phyloP scores from a whole-genome alignment of 495 filamentous ascomycete species.

The Neurospora sp. region DNA sequence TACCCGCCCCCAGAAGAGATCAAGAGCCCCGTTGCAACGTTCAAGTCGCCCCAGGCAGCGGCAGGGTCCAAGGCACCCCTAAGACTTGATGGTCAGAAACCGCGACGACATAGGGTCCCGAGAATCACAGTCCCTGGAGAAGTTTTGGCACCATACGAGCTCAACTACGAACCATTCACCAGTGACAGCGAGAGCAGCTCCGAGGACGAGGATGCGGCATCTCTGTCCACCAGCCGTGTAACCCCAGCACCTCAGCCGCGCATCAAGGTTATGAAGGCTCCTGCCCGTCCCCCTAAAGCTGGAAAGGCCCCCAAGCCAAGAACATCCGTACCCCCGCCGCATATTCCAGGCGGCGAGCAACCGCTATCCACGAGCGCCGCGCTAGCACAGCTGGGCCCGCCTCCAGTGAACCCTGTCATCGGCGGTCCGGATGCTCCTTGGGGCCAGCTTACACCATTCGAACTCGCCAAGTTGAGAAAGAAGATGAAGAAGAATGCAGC shows the following conservation, averaged over 20 bases:
- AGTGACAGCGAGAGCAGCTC: slow-evolving; percentile 36
- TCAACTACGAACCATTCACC: slow-evolving; percentile 41
- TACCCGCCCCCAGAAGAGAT: slow-evolving; percentile 41
- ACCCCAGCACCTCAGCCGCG: slow-evolving; percentile 27
- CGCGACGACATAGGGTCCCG: slow-evolving; percentile 29
- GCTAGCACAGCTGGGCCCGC: slow-evolving; percentile 63
- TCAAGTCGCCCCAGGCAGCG: slow-evolving; percentile 45
- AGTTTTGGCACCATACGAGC: slow-evolving; percentile 47
- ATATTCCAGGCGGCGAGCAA: slow-evolving; percentile 38
- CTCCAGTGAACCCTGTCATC: slow-evolving; percentile 61
- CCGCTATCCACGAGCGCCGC: slow-evolving; percentile 72
- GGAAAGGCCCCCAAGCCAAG: slow-evolving; percentile 26
- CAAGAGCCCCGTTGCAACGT: slow-evolving; percentile 35
- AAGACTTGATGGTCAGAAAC: slow-evolving; percentile 47
- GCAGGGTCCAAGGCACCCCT: slow-evolving; percentile 50
- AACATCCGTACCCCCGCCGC: slow-evolving; percentile 40
- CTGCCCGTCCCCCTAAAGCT: slow-evolving; percentile 24
- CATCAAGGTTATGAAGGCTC: slow-evolving; percentile 31
- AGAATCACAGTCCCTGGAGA: slow-evolving; percentile 48
- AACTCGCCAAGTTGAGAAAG: slow-evolving; percentile 85
- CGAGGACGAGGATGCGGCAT: slow-evolving; percentile 24
- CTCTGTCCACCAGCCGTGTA: slow-evolving; percentile 18
- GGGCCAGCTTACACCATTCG: slow-evolving; percentile 81
- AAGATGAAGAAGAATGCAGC: slow-evolving; percentile 98
- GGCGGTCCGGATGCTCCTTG: slow-evolving; percentile 79